Evolutionary conservation across 1,284 basidiomycete species (phyloP).

Genomic region (Mycena sp.): DNA sequence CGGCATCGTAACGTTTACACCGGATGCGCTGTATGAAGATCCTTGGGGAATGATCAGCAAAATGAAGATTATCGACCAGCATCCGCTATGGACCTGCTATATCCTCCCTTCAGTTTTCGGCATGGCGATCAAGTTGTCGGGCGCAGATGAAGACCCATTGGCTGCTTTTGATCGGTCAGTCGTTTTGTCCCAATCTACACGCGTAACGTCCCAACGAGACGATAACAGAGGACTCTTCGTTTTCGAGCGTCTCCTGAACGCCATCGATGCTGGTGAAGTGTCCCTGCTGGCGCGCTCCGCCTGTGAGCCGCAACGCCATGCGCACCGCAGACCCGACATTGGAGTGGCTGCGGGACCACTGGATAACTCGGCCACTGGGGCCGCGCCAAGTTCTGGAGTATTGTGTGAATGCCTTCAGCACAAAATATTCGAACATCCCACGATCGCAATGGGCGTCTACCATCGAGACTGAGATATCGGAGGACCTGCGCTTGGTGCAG

Average conservation of each 20-base stretch:
- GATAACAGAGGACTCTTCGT: constrained; percentile 45
- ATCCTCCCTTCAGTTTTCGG: constrained; percentile 68
- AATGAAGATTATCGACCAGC: constrained; percentile 59
- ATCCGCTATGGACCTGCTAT: constrained; percentile 74
- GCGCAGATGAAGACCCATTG: constrained; percentile 46
- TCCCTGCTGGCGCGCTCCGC: constrained; percentile 58
- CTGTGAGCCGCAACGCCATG: constrained; percentile 27
- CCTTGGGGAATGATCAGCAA: constrained; percentile 53
- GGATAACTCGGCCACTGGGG: constrained; percentile 34
- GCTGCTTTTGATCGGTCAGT: constrained; percentile 46
- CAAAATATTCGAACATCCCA: constrained; percentile 45
- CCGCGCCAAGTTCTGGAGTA: constrained; percentile 51
- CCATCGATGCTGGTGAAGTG: constrained; percentile 61
- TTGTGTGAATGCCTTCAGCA: constrained; percentile 52
- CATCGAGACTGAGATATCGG: constrained; percentile 53
- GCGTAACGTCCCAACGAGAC: constrained; percentile 29
- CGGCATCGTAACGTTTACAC: constrained; percentile 73
- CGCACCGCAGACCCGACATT: constrained; percentile 23
- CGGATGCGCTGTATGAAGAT: constrained; percentile 62
- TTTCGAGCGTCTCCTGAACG: constrained; percentile 52
- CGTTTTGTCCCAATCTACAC: not conserved
- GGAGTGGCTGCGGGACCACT: constrained; percentile 44
- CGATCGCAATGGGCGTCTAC: constrained; percentile 38
- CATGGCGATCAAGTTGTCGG: constrained; percentile 47
- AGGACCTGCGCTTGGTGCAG: constrained; percentile 58